Percentiles rank a stretch among this genome's conserved stretches.
Evolutionary conservation across 495 filamentous ascomycete species (phyloP).

Genomic region (Penicillium ucsense): DNA sequence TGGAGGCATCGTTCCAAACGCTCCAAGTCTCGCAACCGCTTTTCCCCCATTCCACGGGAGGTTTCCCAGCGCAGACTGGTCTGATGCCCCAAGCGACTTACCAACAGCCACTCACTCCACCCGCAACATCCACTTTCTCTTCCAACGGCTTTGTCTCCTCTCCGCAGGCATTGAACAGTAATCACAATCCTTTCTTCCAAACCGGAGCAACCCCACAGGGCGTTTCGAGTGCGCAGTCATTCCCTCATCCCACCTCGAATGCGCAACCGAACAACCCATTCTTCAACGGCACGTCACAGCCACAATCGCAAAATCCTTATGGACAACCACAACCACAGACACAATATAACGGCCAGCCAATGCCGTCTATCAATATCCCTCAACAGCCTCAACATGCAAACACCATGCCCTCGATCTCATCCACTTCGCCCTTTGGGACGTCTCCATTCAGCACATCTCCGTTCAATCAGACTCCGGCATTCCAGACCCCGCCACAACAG

Average conservation of each 20-base stretch:
- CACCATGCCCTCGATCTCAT: conserved; percentile 31
- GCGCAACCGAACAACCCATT: conserved; percentile 43
- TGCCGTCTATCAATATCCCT: conserved; percentile 22
- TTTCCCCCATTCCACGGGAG: conserved; percentile 79
- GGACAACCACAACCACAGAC: conserved; percentile 13
- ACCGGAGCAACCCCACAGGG: conserved; percentile 31
- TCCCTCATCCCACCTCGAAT: conserved; percentile 16
- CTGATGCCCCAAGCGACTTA: conserved; percentile 34
- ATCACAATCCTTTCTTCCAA: conserved; percentile 62
- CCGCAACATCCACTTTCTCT: conserved; percentile 43
- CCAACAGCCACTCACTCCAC: conserved; percentile 51
- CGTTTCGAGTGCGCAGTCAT: conserved; percentile 21
- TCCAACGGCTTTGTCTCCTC: conserved; percentile 39
- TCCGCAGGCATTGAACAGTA: conserved; percentile 31
- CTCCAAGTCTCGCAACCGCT: conserved; percentile 63
- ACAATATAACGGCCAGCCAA: conserved; percentile 12
- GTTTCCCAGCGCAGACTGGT: conserved; percentile 49
- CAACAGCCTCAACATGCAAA: conserved; percentile 30
- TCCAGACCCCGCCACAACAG: conserved; percentile 25
- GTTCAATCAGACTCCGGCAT: conserved; percentile 28
- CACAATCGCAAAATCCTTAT: conserved; percentile 17
- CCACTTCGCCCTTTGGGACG: conserved; percentile 22
- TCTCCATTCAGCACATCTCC: conserved; percentile 28
- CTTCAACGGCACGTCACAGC: conserved; percentile 30
- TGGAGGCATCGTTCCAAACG: conserved; percentile 63